Base-by-base conservation (phyloP, 1,284 basidiomycete species). In the Microbotryomycetes sp. region DNA sequence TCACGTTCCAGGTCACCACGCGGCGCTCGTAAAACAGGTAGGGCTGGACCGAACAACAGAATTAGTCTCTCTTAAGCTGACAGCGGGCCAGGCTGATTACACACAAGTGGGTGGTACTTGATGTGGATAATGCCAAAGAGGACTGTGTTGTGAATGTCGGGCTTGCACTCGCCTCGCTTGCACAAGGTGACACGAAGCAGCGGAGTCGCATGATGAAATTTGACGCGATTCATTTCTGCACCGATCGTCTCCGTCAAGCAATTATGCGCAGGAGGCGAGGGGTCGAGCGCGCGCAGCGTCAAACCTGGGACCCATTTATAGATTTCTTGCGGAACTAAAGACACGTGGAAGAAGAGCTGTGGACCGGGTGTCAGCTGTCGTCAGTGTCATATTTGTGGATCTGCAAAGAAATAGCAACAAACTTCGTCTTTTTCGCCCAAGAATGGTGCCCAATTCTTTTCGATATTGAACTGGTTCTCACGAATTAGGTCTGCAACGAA, bases 291-390 rank as follows among this genome's bases (percentile, higher is more conserved):
- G 3, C 64, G 57, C 15, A 65, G 61, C 0, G 64, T 65, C 35
- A 65, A 41, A 27, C 54, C 56, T 1, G 57, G 61, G 7, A 57
- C 54, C 23, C 46, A 66, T 29, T 63, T 64, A 58, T 64, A 66
- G 49, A 66, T 60, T 11, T 66, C 30, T 29, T 66, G 64, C 1
- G 64, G 64, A 5, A 61, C 62, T 50, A 66, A 58, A 15, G 57
- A 60, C 52, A 61, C 64, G 62, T 66, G 64, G 54, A 66, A 64
- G 53, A 57, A 56, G 45, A 66, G 62, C 62, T 62, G 56, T 24
- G 47, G 21, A 15, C 9, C 47, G 47, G 47, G 23, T 49, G 21
- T 53, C 52, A n/a, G 27, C 35, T 48, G n/a, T 9, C 9, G 35
- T 41, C 35, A 41, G 9, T 50, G 21, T 9, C 21, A 11, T 9